phyloP scores from a whole-genome alignment of 768 basidiomycete genomes.

The Nidula microcarpa region DNA sequence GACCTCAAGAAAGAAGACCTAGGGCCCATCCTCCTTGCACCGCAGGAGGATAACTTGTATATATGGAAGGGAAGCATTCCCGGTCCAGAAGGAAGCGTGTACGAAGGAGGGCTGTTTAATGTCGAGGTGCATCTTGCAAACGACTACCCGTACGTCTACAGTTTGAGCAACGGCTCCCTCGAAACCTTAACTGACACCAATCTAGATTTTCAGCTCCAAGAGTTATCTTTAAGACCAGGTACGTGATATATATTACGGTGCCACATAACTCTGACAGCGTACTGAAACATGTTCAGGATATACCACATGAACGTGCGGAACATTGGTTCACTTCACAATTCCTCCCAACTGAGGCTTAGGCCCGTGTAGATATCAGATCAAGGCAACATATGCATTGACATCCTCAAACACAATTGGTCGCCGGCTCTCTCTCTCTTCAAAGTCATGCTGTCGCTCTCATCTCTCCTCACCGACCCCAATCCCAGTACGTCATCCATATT shows the following conservation, averaged over 20 bases:
- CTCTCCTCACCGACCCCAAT: slow-evolving; percentile 91
- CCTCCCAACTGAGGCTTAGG: neutral
- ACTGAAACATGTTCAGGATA: slow-evolving; percentile 42
- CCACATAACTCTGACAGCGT: too few species aligned
- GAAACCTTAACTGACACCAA: neutral
- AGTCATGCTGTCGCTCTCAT: slow-evolving; percentile 90
- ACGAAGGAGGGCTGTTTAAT: slow-evolving; percentile 75
- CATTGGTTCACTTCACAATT: neutral
- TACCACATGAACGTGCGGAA: slow-evolving; percentile 78
- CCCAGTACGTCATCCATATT: slow-evolving; percentile 55
- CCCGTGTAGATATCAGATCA: slow-evolving; percentile 58
- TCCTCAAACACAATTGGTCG: slow-evolving; percentile 92
- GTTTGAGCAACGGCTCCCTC: neutral
- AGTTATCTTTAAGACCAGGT: slow-evolving; percentile 75
- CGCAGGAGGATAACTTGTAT: slow-evolving; percentile 62
- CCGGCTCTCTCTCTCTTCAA: slow-evolving; percentile 93
- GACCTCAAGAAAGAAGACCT: slow-evolving; percentile 83
- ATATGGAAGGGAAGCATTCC: slow-evolving; percentile 77
- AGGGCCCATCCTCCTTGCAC: slow-evolving; percentile 66
- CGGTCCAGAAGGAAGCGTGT: slow-evolving; percentile 79
- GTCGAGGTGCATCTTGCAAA: slow-evolving; percentile 60
- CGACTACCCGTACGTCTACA: slow-evolving; percentile 75
- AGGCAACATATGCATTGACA: slow-evolving; percentile 83
- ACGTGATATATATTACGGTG: too few species aligned
- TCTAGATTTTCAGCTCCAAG: slow-evolving; percentile 75